Conservation (phyloP, 2,329 filamentous ascomycete genomes). For the Amesomyces nigricolor region DNA sequence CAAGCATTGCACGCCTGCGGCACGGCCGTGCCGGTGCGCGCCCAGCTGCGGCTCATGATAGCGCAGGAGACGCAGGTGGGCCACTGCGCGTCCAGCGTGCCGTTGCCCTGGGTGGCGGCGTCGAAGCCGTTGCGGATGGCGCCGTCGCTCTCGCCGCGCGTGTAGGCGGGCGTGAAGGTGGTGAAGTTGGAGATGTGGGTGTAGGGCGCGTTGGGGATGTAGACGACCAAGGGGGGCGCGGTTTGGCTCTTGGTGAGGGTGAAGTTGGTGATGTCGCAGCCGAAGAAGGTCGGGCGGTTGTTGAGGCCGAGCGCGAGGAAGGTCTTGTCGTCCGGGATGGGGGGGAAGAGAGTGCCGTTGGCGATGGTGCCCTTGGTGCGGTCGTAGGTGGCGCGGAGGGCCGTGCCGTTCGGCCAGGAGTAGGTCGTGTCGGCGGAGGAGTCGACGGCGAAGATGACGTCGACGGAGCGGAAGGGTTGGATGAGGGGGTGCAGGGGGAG, state of each 20-base stretch:
- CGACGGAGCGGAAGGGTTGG: constrained; percentile 46
- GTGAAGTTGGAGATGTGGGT: constrained; percentile 69
- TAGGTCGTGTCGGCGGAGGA: constrained; percentile 55
- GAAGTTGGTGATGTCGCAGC: constrained; percentile 44
- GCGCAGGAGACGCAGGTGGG: constrained; percentile 82
- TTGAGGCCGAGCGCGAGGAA: constrained; percentile 56
- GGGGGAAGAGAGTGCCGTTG: constrained; percentile 53
- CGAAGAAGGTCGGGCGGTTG: constrained; percentile 57
- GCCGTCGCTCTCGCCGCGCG: constrained; percentile 60
- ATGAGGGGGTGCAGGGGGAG: constrained; percentile 48
- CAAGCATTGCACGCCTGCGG: constrained; percentile 70
- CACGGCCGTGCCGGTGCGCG: constrained; percentile 61
- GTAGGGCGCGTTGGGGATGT: constrained; percentile 83
- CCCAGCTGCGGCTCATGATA: constrained; percentile 69
- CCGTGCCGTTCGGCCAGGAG: constrained; percentile 57
- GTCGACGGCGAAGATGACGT: constrained; percentile 61
- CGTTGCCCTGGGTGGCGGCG: constrained; percentile 76
- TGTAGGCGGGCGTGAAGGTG: constrained; percentile 66
- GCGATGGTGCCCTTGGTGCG: constrained; percentile 44
- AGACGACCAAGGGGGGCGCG: constrained; percentile 40
- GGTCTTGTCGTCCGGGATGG: constrained; percentile 48
- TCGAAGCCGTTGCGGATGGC: constrained; percentile 86
- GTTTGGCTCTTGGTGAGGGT: constrained; percentile 18
- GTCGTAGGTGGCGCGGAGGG: constrained; percentile 52
- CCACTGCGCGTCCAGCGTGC: constrained; percentile 69